Base-by-base conservation (phyloP, 305 asterid genomes). In the Petunia hybrid region DNA sequence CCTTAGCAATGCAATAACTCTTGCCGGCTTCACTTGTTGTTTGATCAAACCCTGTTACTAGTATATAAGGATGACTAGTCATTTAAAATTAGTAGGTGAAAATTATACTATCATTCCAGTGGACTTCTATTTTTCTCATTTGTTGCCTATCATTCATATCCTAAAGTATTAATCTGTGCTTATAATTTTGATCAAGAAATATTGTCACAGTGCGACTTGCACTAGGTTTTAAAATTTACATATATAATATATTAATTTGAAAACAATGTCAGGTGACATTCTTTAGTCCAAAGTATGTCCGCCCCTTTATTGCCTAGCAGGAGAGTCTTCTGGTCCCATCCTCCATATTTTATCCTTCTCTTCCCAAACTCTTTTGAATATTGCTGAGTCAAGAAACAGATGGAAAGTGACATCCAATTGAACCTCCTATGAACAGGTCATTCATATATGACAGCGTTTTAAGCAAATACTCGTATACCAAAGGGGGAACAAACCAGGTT, bases 21-120 rank as follows among this genome's bases (percentile, higher is more conserved):
- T 78, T 60, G 78, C 57, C 81, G 9, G 22, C 1, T 73, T 51
- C 46, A 35, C 63, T 13, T 57, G 14, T 71, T 46, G 51, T 71
- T 71, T 71, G 61, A 48, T 71, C 77, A 40, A 71, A 42, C 78
- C 35, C 5, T 0, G 4, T 71, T 46, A 7, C 53, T 46, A 46
- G 8, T 46, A 2, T 46, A 46, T 5, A 2, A 48, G 55, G 55
- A 8, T 2, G 8, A 48, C 13, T 48, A 8, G 55, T 48, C 59
- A 16, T 43, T 22, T 69, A 2, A 69, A 43, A 68, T 38, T 68
- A 43, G 7, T 66, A 14, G 75, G 75, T 41, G 14, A 67, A 41
- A 67, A 40, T 67, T 8, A 16, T 13, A 67, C 39, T 12, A 41
- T 65, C 35, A 39, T 67, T 31, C 74, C 6, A 6, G 53, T 22